Evolutionary conservation across 2,329 filamentous ascomycete species (phyloP).

Genomic region (Colletotrichum spinosum): DNA sequence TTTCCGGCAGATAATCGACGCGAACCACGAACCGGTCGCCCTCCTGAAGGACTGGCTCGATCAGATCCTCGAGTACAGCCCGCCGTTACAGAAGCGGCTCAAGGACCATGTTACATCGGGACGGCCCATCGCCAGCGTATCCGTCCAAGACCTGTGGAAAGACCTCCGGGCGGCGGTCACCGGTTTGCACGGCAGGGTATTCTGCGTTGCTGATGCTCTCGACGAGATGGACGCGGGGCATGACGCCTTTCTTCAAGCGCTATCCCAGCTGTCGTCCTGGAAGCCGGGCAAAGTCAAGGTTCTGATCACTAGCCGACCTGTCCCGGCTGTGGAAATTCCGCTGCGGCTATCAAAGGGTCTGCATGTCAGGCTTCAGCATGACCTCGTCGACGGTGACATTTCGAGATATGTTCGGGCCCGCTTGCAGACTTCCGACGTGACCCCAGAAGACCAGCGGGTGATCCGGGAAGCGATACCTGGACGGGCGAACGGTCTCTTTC

Average conservation of each 20-base stretch:
- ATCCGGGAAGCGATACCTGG: slow-evolving; percentile 48
- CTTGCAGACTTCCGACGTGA: slow-evolving; percentile 35
- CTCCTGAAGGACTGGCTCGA: slow-evolving; percentile 50
- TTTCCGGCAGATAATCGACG: slow-evolving; percentile 52
- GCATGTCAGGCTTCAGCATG: slow-evolving; percentile 51
- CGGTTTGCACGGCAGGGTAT: slow-evolving; percentile 43
- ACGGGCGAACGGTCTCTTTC: slow-evolving; percentile 55
- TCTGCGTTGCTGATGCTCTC: slow-evolving; percentile 56
- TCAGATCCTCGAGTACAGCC: slow-evolving; percentile 47
- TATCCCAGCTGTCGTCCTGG: slow-evolving; percentile 48
- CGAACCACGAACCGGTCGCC: slow-evolving; percentile 46
- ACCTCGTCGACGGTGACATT: slow-evolving; percentile 54
- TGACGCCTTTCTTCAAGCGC: slow-evolving; percentile 47
- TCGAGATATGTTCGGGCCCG: slow-evolving; percentile 47
- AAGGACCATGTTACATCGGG: slow-evolving; percentile 28
- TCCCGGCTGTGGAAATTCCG: slow-evolving; percentile 43
- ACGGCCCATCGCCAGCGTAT: slow-evolving; percentile 35
- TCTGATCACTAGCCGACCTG: slow-evolving; percentile 56
- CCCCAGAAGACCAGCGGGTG: slow-evolving; percentile 35
- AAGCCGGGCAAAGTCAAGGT: slow-evolving; percentile 51
- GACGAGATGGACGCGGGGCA: slow-evolving; percentile 59
- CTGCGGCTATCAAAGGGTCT: slow-evolving; percentile 44
- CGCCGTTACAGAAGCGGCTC: slow-evolving; percentile 43
- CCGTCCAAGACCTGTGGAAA: slow-evolving; percentile 45
- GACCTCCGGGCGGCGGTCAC: slow-evolving; percentile 42